Percentiles rank a stretch among this genome's conserved stretches.
phyloP scores from a whole-genome alignment of 1,284 basidiomycete genomes.

The Porogramme epimiltina region DNA sequence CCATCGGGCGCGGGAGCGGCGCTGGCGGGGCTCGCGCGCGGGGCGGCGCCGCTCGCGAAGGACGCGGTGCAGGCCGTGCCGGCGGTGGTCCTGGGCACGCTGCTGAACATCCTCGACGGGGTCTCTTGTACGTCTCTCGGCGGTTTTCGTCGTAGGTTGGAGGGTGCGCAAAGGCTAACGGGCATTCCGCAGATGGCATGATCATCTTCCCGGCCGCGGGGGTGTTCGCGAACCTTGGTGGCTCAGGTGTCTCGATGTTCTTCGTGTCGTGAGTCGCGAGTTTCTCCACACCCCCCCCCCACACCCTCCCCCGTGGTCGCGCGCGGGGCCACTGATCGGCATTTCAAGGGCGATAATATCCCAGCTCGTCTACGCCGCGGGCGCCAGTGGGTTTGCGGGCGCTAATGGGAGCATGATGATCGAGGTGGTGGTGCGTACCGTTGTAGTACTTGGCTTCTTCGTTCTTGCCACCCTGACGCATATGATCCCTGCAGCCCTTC shows the following conservation, averaged over 20 bases:
- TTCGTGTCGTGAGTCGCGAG: conserved; percentile 70
- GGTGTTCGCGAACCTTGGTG: conserved; percentile 82
- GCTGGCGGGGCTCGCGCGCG: conserved; percentile 6
- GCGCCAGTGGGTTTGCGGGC: conserved; percentile 87
- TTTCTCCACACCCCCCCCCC: too few species aligned
- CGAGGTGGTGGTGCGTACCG: conserved; percentile 80
- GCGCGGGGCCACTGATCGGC: too few species aligned
- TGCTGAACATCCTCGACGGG: conserved; percentile 94
- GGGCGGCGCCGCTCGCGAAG: conserved; percentile 20
- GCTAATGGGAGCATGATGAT: conserved; percentile 99
- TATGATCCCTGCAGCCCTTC: conserved; percentile 70
- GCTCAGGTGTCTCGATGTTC: conserved; percentile 94
- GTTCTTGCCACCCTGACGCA: not conserved
- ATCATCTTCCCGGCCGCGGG: conserved; percentile 89
- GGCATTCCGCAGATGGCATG: conserved; percentile 75
- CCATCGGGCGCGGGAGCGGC: conserved; percentile 13
- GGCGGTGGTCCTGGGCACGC: conserved; percentile 82
- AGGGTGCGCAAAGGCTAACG: too few species aligned
- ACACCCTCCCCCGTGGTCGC: too few species aligned
- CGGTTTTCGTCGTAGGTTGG: too few species aligned
- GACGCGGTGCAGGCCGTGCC: conserved; percentile 63
- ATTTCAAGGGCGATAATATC: conserved; percentile 63
- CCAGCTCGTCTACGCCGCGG: conserved; percentile 85
- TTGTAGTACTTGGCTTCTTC: not conserved
- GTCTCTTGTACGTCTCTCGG: conserved; percentile 71